Evolutionary conservation across 2,329 filamentous ascomycete species (phyloP), one percentile per base, ranked within the genome.

Genomic region (Colletotrichum gigasporum): DNA sequence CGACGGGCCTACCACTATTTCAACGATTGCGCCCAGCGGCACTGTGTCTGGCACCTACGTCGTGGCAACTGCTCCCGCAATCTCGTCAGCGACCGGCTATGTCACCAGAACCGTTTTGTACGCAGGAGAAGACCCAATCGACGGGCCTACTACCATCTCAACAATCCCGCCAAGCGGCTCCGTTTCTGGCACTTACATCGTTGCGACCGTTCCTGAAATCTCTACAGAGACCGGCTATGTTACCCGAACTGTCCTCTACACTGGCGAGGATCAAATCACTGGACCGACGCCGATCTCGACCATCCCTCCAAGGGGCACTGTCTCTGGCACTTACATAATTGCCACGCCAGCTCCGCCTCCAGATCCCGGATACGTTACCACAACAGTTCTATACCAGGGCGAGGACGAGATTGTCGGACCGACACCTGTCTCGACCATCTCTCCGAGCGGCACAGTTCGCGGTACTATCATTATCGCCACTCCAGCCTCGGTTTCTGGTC

Each of bases 291-390:
- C 5, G 22, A 10, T 24, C 41, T 14, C 1, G 41, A 16, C 4
- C 18, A 11, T 44, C 41, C 3, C 26, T 44, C 11, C 53, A 1
- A 48, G 26, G 5, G 64, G 59, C 4, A 64, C 32, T 4, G 44
- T 14, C 7, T 34, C 57, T 5, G 63, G 64, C 4, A 64, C 64
- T 3, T 34, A 58, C 2, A 26, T 67, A n/a, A 54, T 67, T 12
- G 42, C 28, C 8, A 45, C 42, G 5, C 9, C 41, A 6, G 22
- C 41, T 4, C 18, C 10, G 14, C 20, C 41, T 18, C 12, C 41
- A 26, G 26, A 24, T 10, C 28, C 51, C n/a, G n/a, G n/a, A n/a
- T n/a, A n/a, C n/a, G 20, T 44, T 10, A 44, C 22, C 2, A 56
- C 53, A 16, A 45, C 53, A n/a, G 41, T 35, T 14, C 20, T 45